Conservation (phyloP, 2,329 filamentous ascomycete genomes). For the Talaromyces verruculosus region DNA sequence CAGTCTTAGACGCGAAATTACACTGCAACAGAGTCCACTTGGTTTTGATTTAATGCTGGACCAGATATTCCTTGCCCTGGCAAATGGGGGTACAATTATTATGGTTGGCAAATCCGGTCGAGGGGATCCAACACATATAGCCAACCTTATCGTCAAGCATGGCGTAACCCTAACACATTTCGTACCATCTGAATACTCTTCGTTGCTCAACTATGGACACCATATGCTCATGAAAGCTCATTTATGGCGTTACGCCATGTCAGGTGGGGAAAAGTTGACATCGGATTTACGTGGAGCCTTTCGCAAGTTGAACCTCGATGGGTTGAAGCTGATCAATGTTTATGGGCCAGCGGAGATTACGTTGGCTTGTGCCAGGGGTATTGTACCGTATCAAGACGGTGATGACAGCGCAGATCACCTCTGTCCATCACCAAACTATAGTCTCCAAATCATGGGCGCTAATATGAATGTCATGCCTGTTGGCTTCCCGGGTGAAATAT, state of each 20-base stretch:
- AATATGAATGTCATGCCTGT: conserved; percentile 38
- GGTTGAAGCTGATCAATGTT: conserved; percentile 20
- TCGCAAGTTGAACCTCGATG: conserved; percentile 12
- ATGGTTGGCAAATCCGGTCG: conserved; percentile 20
- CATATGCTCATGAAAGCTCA: conserved; percentile 17
- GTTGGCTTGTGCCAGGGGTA: neutral
- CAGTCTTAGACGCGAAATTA: conserved; percentile 16
- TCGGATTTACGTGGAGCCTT: conserved; percentile 15
- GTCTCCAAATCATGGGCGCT: conserved; percentile 42
- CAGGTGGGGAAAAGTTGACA: conserved; percentile 17
- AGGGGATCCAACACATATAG: conserved; percentile 17
- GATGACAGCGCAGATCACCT: neutral
- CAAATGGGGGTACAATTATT: conserved; percentile 23
- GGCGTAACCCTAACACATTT: conserved; percentile 25
- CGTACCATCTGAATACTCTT: conserved; percentile 27
- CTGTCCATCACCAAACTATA: conserved; percentile 37
- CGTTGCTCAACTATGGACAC: conserved; percentile 24
- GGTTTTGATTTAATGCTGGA: conserved; percentile 23
- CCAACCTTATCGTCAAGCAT: conserved; percentile 23
- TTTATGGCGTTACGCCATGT: conserved; percentile 14
- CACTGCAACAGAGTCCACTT: conserved; percentile 23
- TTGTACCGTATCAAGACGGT: neutral
- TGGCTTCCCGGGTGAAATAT: conserved; percentile 44
- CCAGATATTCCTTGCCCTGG: conserved; percentile 25
- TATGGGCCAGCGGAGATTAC: conserved; percentile 25